Evolutionary conservation across 169 alveolate genomes (phyloP), one percentile per base, ranked within the genome.

Genomic region (Plasmodium vivax): DNA sequence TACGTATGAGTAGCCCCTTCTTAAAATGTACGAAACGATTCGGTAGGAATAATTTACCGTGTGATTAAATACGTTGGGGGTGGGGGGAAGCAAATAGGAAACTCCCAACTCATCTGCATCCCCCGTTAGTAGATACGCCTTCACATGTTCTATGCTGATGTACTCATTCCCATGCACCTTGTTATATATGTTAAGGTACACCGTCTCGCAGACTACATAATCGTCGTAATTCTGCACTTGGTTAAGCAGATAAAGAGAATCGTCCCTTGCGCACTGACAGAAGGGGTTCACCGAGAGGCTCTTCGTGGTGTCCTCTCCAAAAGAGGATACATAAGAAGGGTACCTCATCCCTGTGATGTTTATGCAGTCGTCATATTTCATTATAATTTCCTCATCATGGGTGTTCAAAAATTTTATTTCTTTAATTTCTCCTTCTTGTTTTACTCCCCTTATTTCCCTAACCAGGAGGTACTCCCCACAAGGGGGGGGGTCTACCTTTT

Each of bases 141-240:
- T 81, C 2, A 81, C 73, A n/a, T 92, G 54, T 71, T 92, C 92
- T 43, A 92, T 82, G 32, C 87, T 82, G 4, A 82, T 92, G 62
- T 71, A 82, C 19, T 81, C n/a, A 5, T 47, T 92, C 84, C 84
- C 83, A 82, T 82, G 41, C 19, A 92, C 77, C 54, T 45, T 75
- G 45, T 92, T 92, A 62, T 72, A 92, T 71, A 92, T 82, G 47
- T 92, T 82, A 34, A 92, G 38, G 41, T 92, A 92, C 1, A 92
- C 41, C 36, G 84, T 82, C 9, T 83, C 71, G 3, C 92, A 81
- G 16, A 92, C 43, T 7, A 82, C 54, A 41, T 30, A 71, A 34
- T 82, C 82, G 51, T 92, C 73, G 43, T 43, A 68, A n/a, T 92
- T 81, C 23, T 36, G 73, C 43, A 92, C 43, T 71, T 92, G 92